Percentiles rank a stretch among this genome's conserved stretches.
phyloP scores from a whole-genome alignment of 2,329 filamentous ascomycete species.

The Chaetomiaceae sp. region DNA sequence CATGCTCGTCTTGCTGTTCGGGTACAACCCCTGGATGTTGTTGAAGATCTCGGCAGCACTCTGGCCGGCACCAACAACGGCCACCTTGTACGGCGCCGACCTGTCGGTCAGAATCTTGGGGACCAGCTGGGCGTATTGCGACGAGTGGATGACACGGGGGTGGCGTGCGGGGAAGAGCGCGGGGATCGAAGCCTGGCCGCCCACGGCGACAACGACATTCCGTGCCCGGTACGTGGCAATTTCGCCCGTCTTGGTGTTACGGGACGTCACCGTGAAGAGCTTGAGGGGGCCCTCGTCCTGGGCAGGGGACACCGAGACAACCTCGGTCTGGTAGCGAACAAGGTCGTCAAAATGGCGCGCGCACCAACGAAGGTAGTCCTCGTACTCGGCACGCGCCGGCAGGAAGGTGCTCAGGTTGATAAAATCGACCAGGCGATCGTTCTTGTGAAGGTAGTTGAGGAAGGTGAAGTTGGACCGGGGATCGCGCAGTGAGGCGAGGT shows the following conservation, averaged over 20 bases:
- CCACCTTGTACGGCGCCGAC: slow-evolving; percentile 63
- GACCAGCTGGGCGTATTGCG: slow-evolving; percentile 68
- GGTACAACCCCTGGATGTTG: slow-evolving; percentile 77
- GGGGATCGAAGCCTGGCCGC: slow-evolving; percentile 65
- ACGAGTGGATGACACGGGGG: slow-evolving; percentile 79
- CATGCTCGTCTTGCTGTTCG: slow-evolving; percentile 70
- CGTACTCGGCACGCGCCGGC: slow-evolving; percentile 81
- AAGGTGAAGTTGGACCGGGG: slow-evolving; percentile 91
- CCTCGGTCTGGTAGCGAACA: slow-evolving; percentile 74
- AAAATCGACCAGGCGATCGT: slow-evolving; percentile 80
- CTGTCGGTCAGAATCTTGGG: slow-evolving; percentile 54
- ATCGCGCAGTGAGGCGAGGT: slow-evolving; percentile 83
- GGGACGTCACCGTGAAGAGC: slow-evolving; percentile 63
- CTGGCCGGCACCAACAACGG: slow-evolving; percentile 84
- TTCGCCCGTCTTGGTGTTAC: slow-evolving; percentile 54
- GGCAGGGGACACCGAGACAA: slow-evolving; percentile 63
- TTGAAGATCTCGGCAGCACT: slow-evolving; percentile 94
- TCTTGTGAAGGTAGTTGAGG: slow-evolving; percentile 83
- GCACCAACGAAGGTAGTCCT: slow-evolving; percentile 94
- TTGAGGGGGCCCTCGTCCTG: slow-evolving; percentile 48
- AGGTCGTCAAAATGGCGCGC: slow-evolving; percentile 69
- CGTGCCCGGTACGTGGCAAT: slow-evolving; percentile 51
- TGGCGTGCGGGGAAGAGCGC: slow-evolving; percentile 62
- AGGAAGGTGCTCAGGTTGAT: slow-evolving; percentile 87
- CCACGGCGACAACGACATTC: slow-evolving; percentile 59